Evolutionary conservation across 2,329 filamentous ascomycete species (phyloP), one percentile per base, ranked within the genome.

Genomic region (Colletotrichum australisinense): DNA sequence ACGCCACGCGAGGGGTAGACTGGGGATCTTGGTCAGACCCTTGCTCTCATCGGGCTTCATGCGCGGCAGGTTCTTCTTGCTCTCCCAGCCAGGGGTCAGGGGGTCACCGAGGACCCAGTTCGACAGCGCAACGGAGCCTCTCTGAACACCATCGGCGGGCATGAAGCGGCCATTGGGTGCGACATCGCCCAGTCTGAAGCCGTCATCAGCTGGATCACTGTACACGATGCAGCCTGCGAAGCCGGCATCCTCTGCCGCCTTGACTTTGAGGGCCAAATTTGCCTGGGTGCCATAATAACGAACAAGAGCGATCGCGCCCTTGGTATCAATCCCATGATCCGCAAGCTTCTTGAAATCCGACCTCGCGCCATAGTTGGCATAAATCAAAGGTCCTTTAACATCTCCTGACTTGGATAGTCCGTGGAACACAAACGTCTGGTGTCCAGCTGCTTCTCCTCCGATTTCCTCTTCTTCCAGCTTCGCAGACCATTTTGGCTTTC

Each of bases 181-280:
- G 0, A 90, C 87, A 1, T 91, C 86, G 4, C 95, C 95, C 76
- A 90, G 90, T 32, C 89, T 82, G 78, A 95, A 97, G 1, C 95
- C 95, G 79, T 97, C 93, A 63, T 98, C 93, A 1, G 89, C 88
- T 0, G 96, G 96, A 80, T 98, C 97, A 64, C 93, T 97, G 85
- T 98, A 99, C 71, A 98, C 94, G 69, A 99, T 90, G 78, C 95
- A 97, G 16, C 96, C 97, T 2, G 88, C 91, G 75, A 95, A 97
- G 1, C 97, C 97, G 16, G 93, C 94, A 77, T 94, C 81, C 82
- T 98, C 94, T 1, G 97, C 97, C 11, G 94, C 94, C 83, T 96
- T 97, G 78, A 99, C 90, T 82, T 98, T 98, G 77, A 97, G 84
- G 1, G 91, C 93, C 6, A 89, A 86, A 79, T 97, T 93, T 2